These are phyloP conservation scores for Ustilago shanxiensis DNA, from an alignment of 1,284 basidiomycete species.

Conservation along the genomic window DNA sequence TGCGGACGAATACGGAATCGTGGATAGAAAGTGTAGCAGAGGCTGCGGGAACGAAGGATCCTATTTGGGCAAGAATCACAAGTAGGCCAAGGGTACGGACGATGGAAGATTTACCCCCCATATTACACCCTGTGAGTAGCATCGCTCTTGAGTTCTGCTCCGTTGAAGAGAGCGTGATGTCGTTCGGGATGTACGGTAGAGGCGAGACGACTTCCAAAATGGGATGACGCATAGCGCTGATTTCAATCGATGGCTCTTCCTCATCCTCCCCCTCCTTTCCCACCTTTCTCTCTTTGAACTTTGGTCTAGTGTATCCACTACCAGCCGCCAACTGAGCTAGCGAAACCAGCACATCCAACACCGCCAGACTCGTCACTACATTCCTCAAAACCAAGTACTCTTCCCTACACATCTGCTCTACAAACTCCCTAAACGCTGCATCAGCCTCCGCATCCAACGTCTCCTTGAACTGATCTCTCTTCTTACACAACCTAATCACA, in stretches of 20 bases:
- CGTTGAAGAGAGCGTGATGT: conserved; percentile 31
- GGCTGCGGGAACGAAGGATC: conserved; percentile 77
- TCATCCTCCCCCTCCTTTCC: neutral
- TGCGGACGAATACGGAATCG: conserved; percentile 86
- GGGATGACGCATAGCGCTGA: conserved; percentile 61
- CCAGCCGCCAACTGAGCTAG: conserved; percentile 50
- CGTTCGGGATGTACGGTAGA: conserved; percentile 61
- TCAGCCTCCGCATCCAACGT: conserved; percentile 75
- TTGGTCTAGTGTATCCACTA: conserved; percentile 53
- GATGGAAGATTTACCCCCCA: conserved; percentile 78
- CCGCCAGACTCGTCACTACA: conserved; percentile 50
- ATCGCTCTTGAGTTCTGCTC: conserved; percentile 31
- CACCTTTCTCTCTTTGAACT: too few relatives aligned
- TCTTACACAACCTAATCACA: conserved; percentile 78
- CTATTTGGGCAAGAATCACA: conserved; percentile 73
- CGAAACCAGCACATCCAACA: conserved; percentile 56
- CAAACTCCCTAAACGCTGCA: conserved; percentile 48
- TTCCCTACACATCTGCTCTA: conserved; percentile 38
- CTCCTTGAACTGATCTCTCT: conserved; percentile 83
- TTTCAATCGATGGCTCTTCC: conserved; percentile 27
- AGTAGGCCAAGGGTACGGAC: conserved; percentile 63
- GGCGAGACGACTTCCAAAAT: conserved; percentile 57
- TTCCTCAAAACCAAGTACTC: conserved; percentile 57
- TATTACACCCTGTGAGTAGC: conserved; percentile 68
- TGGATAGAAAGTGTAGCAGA: conserved; percentile 80